Percentiles rank a stretch among this genome's conserved stretches.
Evolutionary conservation across 108 stramenopile species (phyloP).

Genomic region (Nannochloropsis gaditana): DNA sequence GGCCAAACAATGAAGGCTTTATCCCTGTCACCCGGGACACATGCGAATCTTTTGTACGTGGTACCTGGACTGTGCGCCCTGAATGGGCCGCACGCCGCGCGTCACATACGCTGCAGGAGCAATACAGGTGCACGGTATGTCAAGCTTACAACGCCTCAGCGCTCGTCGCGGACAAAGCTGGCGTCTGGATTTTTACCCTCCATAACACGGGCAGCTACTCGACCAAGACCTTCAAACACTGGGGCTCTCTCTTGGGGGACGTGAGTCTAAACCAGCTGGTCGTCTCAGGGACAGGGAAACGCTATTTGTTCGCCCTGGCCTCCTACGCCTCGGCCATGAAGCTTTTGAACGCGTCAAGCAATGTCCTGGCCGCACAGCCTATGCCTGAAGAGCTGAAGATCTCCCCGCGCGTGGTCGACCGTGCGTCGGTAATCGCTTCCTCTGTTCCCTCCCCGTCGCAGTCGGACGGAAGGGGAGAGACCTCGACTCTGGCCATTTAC

Average conservation of each 20-base stretch:
- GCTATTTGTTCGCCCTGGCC: background rate
- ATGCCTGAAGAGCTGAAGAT: background rate
- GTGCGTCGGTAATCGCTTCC: background rate
- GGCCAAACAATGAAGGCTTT: background rate
- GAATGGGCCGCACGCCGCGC: background rate
- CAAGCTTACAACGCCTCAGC: background rate
- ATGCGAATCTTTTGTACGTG: background rate
- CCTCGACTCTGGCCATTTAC: background rate
- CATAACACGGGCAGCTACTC: background rate
- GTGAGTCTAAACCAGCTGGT: background rate
- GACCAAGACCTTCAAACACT: background rate
- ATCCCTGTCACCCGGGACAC: background rate
- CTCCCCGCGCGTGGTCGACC: background rate
- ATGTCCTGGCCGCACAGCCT: background rate
- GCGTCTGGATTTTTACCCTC: background rate
- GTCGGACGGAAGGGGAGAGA: background rate
- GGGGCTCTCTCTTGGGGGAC: background rate
- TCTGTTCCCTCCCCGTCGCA: background rate
- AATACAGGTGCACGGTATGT: background rate
- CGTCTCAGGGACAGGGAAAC: background rate
- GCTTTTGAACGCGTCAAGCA: background rate
- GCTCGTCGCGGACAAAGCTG: background rate
- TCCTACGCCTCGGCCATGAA: background rate
- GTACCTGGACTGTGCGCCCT: conserved; percentile 6
- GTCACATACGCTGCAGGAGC: conserved; percentile 16